phyloP scores from a whole-genome alignment of 106 monocot genomes.

The Xerophyta viscosa region DNA sequence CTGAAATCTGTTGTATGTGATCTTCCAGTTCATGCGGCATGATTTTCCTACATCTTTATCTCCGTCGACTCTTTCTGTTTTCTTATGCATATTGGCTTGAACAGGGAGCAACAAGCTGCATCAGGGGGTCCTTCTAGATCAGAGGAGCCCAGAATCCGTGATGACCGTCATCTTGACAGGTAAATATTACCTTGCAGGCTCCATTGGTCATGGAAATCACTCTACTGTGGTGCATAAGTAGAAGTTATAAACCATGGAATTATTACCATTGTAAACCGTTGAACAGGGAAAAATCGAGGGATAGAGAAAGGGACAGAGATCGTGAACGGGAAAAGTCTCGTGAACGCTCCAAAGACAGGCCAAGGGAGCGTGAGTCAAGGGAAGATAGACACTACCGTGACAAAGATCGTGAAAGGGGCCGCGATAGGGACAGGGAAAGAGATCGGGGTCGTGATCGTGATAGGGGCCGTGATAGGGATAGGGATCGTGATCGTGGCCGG shows the following conservation, averaged over 20 bases:
- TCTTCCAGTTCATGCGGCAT: not conserved
- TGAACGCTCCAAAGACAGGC: conserved; percentile 18
- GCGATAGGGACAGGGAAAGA: conserved; percentile 36
- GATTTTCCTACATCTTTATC: too few relatives aligned
- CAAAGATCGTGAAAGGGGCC: conserved; percentile 30
- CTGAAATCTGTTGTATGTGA: too few relatives aligned
- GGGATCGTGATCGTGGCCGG: conserved; percentile 39
- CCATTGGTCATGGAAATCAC: too few relatives aligned
- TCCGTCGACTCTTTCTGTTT: too few relatives aligned
- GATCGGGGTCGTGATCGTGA: conserved; percentile 41
- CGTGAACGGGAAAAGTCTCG: conserved; percentile 9
- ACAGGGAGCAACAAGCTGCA: conserved; percentile 63
- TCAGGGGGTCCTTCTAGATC: conserved; percentile 43
- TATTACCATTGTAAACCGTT: too few relatives aligned
- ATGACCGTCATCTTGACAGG: conserved; percentile 63
- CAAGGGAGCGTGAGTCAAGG: conserved; percentile 22
- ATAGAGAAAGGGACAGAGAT: conserved; percentile 23
- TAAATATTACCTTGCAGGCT: too few relatives aligned
- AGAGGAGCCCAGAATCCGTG: conserved; percentile 74
- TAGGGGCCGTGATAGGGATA: conserved; percentile 18
- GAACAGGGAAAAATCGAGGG: conserved; percentile 64
- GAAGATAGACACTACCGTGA: conserved; percentile 19
- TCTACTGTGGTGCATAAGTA: too few relatives aligned
- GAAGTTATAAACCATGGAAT: too few relatives aligned
- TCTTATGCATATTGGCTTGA: not conserved